Evolutionary conservation across 1,284 basidiomycete genomes (phyloP).

Genomic region (Puccinia hordei): DNA sequence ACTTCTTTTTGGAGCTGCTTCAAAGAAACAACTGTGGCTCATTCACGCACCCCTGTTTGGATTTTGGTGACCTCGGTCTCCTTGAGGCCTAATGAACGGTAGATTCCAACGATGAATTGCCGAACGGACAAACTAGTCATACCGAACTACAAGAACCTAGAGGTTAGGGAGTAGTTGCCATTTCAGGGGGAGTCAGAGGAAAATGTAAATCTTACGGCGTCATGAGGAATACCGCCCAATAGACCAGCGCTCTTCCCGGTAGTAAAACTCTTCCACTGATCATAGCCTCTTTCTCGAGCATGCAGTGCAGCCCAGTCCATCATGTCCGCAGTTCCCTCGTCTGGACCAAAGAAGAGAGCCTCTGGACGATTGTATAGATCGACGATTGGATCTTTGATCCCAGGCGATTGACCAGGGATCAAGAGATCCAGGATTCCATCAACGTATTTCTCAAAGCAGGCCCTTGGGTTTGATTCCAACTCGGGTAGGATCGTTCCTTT

Average conservation of each 20-base stretch:
- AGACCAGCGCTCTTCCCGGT: constrained; percentile 93
- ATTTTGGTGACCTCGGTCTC: constrained; percentile 98
- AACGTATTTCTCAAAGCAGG: constrained; percentile 97
- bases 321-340: constrained; percentile 95
- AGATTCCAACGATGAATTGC: constrained; percentile 92
- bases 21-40: not conserved
- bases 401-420: constrained; percentile 85
- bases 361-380: constrained; percentile 90
- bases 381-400: constrained; percentile 92
- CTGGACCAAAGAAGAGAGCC: constrained; percentile 96
- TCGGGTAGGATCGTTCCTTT: constrained; percentile 92
- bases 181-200: constrained; percentile 51
- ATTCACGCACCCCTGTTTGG: constrained; percentile 68
- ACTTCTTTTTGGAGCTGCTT: not conserved
- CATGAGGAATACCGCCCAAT: constrained; percentile 86
- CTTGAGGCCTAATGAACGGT: constrained; percentile 88
- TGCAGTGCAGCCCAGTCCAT: constrained; percentile 99
- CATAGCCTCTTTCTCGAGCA: constrained; percentile 78
- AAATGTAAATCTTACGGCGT: constrained; percentile 52
- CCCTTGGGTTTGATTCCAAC: constrained; percentile 79
- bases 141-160: constrained; percentile 55
- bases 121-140: constrained; percentile 81
- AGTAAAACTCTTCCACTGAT: constrained; percentile 94
- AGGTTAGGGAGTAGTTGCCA: not conserved
- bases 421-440: constrained; percentile 87